Evolutionary conservation across 2,329 filamentous ascomycete genomes (phyloP).

Genomic region (Colletotrichum musae): DNA sequence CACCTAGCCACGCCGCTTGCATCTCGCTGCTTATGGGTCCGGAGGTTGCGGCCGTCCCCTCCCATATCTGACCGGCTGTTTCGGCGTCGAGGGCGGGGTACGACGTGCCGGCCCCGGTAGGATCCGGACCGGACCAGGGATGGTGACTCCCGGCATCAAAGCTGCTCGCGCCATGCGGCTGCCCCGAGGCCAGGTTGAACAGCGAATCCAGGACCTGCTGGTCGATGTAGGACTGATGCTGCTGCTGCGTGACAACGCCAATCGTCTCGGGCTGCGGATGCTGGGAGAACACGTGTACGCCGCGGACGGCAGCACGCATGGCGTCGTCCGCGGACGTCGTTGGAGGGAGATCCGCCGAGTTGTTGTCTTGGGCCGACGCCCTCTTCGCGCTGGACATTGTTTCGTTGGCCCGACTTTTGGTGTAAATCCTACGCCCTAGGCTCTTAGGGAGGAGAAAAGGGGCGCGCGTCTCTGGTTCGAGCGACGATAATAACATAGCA

Average conservation of each 20-base stretch:
- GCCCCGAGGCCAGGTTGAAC: conserved; percentile 1
- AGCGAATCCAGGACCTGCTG: conserved; percentile 19
- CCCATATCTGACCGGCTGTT: conserved; percentile 1
- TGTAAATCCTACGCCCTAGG: background rate
- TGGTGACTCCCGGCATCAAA: background rate
- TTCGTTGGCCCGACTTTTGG: background rate
- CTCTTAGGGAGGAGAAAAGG: background rate
- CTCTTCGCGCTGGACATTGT: background rate
- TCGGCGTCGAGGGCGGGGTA: conserved; percentile 4
- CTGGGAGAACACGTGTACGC: background rate
- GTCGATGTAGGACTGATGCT: conserved; percentile 5
- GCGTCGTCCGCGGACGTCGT: background rate
- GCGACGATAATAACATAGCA: background rate
- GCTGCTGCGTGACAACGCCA: background rate
- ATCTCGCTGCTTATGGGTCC: background rate
- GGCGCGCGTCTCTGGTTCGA: background rate
- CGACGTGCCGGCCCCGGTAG: background rate
- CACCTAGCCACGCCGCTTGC: background rate
- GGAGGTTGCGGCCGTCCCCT: background rate
- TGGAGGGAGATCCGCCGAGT: background rate
- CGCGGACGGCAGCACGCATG: background rate
- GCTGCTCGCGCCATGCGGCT: background rate
- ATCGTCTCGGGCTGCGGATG: background rate
- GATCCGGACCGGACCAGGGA: background rate
- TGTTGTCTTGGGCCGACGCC: background rate